A percentile compares a stretch with the other conserved stretches of the same genome.
phyloP scores from a whole-genome alignment of 108 stramenopile species.

The Discostella stelligeroides region DNA sequence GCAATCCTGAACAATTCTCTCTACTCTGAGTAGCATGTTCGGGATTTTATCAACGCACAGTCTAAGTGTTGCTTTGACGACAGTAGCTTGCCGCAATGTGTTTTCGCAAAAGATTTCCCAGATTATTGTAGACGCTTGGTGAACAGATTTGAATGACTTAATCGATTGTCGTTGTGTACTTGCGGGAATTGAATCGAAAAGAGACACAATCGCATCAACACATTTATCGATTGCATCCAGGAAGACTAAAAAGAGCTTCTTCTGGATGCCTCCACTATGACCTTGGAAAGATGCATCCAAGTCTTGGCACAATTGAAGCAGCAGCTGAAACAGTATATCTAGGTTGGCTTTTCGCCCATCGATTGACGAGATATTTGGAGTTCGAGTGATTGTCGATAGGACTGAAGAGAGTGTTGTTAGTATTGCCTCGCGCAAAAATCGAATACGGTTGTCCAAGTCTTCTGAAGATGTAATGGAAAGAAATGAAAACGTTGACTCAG shows the following conservation, averaged over 20 bases:
- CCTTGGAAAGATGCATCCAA: slow-evolving; percentile 30
- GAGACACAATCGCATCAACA: slow-evolving; percentile 8
- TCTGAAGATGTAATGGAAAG: slow-evolving; percentile 26
- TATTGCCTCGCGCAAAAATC: slow-evolving; percentile 12
- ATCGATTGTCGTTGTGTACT: slow-evolving; percentile 3
- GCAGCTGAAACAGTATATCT: slow-evolving; percentile 12
- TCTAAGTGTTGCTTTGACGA: slow-evolving; percentile 21
- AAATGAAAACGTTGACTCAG: slow-evolving; percentile 23
- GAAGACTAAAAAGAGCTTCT: slow-evolving; percentile 17
- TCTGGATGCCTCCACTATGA: slow-evolving; percentile 33
- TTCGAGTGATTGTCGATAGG: not conserved
- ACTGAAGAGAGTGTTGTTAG: slow-evolving; percentile 15
- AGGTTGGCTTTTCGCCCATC: slow-evolving; percentile 13
- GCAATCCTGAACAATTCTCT: slow-evolving; percentile 16
- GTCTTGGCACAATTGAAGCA: slow-evolving; percentile 33
- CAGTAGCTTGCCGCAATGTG: slow-evolving; percentile 19
- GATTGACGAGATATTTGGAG: slow-evolving; percentile 11
- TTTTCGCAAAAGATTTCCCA: slow-evolving; percentile 38
- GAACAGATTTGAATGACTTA: slow-evolving; percentile 11
- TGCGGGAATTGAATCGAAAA: slow-evolving; percentile 21
- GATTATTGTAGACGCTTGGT: slow-evolving; percentile 14
- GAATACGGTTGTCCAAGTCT: slow-evolving; percentile 19
- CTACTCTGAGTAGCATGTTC: slow-evolving; percentile 13
- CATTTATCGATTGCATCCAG: slow-evolving; percentile 38
- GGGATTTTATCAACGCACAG: slow-evolving; percentile 41